Evolutionary conservation across 2,329 filamentous ascomycete species (phyloP), one percentile per base, ranked within the genome.

Genomic region (Pleochaeta shiraiana): DNA sequence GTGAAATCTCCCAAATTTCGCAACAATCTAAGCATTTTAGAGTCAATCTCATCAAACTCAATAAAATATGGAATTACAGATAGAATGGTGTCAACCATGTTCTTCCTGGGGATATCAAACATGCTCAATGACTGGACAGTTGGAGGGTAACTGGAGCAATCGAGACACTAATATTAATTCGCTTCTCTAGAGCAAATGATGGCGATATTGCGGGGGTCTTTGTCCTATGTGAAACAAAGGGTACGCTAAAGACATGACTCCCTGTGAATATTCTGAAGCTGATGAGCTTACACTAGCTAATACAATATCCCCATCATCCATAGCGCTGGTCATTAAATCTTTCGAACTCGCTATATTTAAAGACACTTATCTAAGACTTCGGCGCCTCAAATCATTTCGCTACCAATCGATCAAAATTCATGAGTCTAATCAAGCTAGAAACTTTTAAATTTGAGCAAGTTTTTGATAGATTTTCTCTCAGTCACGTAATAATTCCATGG

Each of bases 131-230:
- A 16, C 57, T 61, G 3, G 30, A 61, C 14, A 59, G 7, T 19
- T 59, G 26, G 55, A 59, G 55, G 33, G 55, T 28, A 59, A 59
- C 55, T 16, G 55, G 55, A n/a, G 55, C 55, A 59, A 7, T 59
- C 3, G 55, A 59, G 7, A 19, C 26, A 59, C 16, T 16, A 59
- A n/a, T 7, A 33, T 7, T 12, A 24, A 31, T 59, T 16, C 28
- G 55, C 55, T n/a, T n/a, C 26, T 19, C 24, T 59, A 7, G 26
- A 59, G 6, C 26, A 59, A n/a, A 59, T 59, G 26, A 59, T 59
- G 55, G 55, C 55, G 12, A 59, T 28, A 33, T 28, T 59, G 7
- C 19, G 55, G 19, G 5, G n/a, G n/a, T n/a, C n/a, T n/a, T n/a
- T n/a, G n/a, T n/a, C n/a, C n/a, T n/a, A n/a, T n/a, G n/a, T n/a